Conservation (phyloP, 2,329 filamentous ascomycete species). For the Metarhizium robertsii region DNA sequence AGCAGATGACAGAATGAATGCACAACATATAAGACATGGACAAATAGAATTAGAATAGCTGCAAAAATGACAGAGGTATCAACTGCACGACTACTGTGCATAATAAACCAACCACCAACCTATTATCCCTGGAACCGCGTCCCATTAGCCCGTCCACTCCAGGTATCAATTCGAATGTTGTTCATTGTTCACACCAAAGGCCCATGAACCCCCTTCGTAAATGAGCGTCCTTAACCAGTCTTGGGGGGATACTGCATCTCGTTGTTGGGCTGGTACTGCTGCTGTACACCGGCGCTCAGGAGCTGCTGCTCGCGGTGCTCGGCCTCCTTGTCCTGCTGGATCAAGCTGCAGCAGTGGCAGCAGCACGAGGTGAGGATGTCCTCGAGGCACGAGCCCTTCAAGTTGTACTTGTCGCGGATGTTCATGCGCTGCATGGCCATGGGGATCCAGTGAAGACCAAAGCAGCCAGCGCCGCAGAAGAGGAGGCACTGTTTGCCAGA, state of each 20-base stretch:
- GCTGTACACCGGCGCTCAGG: slow-evolving; percentile 4
- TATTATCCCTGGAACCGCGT: no score
- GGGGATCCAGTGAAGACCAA: slow-evolving; percentile 32
- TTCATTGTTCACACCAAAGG: no score
- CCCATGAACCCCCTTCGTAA: no score
- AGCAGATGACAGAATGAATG: no score
- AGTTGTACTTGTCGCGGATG: slow-evolving; percentile 34
- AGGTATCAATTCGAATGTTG: no score
- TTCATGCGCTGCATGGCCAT: slow-evolving; percentile 35
- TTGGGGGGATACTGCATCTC: slow-evolving; percentile 10
- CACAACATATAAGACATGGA: no score
- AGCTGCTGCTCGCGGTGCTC: slow-evolving; percentile 23
- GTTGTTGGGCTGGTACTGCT: slow-evolving; percentile 13
- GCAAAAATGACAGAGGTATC: not conserved
- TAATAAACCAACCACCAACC: no score
- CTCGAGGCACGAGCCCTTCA: slow-evolving; percentile 32
- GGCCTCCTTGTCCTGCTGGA: slow-evolving; percentile 39
- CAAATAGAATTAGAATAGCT: not conserved
- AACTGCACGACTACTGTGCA: not conserved
- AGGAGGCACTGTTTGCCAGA: slow-evolving; percentile 28
- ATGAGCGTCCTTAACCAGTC: not conserved
- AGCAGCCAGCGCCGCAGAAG: slow-evolving; percentile 29
- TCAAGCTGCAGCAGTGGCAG: slow-evolving; percentile 34
- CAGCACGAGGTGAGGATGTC: slow-evolving; percentile 35
- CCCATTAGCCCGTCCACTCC: no score